These are phyloP conservation scores for Astrothelium macrocarpum DNA, from an alignment of 495 filamentous ascomycete genomes.

Conservation along the genomic window DNA sequence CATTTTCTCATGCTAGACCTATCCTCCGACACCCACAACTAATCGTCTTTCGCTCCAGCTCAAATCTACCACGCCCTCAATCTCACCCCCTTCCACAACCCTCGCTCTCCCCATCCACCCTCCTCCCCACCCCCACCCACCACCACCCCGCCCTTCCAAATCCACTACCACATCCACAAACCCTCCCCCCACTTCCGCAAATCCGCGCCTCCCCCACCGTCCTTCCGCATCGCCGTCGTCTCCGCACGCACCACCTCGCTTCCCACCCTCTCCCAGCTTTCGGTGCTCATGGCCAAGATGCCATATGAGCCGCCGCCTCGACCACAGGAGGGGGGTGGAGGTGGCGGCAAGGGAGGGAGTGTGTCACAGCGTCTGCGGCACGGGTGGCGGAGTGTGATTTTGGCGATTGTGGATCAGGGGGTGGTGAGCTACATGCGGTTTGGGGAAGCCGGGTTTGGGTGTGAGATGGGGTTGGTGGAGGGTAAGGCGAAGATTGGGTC, in stretches of 20 bases:
- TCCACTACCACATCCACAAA: conserved; percentile 75
- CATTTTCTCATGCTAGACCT: conserved; percentile 59
- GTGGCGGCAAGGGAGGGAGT: too few species aligned
- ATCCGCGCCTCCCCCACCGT: conserved; percentile 59
- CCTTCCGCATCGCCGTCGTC: conserved; percentile 74
- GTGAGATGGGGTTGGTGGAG: conserved; percentile 55
- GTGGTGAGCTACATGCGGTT: conserved; percentile 79
- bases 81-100: conserved; percentile 67
- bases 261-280: conserved; percentile 62
- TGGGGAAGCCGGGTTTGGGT: conserved; percentile 66
- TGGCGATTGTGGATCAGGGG: conserved; percentile 84
- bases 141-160: conserved; percentile 43
- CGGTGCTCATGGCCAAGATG: conserved; percentile 55
- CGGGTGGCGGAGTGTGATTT: conserved; percentile 69
- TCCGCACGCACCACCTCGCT: conserved; percentile 60
- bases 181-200: conserved; percentile 60
- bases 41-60: conserved; percentile 28
- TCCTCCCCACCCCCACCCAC: conserved; percentile 8
- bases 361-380: conserved; percentile 59
- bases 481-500: conserved; percentile 28
- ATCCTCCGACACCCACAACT: conserved; percentile 51
- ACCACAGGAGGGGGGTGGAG: conserved; percentile 9
- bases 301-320: conserved; percentile 58
- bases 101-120: conserved; percentile 18
- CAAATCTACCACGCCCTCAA: conserved; percentile 66